Base-by-base conservation (phyloP, 2,329 filamentous ascomycete species). In the Rachicladosporium sp. region DNA sequence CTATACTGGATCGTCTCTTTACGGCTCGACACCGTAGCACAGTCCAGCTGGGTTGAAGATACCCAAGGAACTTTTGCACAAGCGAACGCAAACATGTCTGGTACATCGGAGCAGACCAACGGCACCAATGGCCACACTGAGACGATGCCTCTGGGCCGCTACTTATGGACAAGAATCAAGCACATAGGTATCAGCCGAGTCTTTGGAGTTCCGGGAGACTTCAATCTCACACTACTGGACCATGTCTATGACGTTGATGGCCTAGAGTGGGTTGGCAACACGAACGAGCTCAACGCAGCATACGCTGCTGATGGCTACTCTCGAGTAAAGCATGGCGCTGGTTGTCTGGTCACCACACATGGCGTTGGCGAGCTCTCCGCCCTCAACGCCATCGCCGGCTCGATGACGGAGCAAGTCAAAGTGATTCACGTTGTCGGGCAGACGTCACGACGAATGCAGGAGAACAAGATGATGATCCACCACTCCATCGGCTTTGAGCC, bases 221-320 rank as follows among this genome's bases (percentile, higher is more conserved):
- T 65, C 55, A 66, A 67, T 42, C 54, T 67, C 7, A 59, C 65
- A 12, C 58, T 67, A 13, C 61, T 68, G 2, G 65, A 68, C 36
- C 54, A 61, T 40, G 57, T 68, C 34, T 64, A 60, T 44, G 48
- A 60, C 5, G 58, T 63, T 7, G 38, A 56, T 13, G 61, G 60
- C 2, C 49, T 68, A 7, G 49, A 58, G 33, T 66, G 62, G 58
- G 65, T 71, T 8, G 71, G 72, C 43, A 76, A 70, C 44, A 63
- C 66, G 39, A 77, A 76, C 47, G 73, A 77, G 53, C 64, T 77
- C 35, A 76, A 76, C 45, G 69, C 69, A 3, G 70, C 63, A 2
- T 76, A 75, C 43, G 70, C 71, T 0, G 69, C 70, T 2, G 74
- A 78, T 45, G 74, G 71, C 2, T 78, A 78, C 46, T 66, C 69